phyloP scores from a whole-genome alignment of 306 rosid genomes.

The Vigna hirtella region DNA sequence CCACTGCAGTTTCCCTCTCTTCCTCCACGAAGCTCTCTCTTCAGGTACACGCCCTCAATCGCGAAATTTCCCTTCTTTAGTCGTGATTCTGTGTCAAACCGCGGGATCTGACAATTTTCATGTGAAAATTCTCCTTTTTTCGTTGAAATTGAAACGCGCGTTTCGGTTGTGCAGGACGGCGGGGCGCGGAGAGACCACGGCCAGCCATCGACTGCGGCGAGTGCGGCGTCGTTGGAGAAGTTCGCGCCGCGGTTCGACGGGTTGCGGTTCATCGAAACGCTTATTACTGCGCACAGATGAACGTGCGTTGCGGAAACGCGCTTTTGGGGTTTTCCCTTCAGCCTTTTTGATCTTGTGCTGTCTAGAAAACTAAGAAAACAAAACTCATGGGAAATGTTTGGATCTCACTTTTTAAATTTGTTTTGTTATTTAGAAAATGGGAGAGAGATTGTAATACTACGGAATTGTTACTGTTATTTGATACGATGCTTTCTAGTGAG shows the following conservation, averaged over 20 bases:
- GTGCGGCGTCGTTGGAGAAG: constrained; percentile 53
- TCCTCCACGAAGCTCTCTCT: constrained; percentile 36
- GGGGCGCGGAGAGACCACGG: constrained; percentile 3
- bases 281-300: constrained; percentile 92
- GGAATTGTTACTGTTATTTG: constrained; percentile 24
- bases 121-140: background rate
- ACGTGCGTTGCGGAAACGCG: constrained; percentile 6
- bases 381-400: constrained; percentile 29
- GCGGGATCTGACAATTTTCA: constrained; percentile 21
- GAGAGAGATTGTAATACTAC: constrained; percentile 42
- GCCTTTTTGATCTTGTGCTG: background rate
- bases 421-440: background rate
- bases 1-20: constrained; percentile 49
- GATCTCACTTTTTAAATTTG: background rate
- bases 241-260: constrained; percentile 92
- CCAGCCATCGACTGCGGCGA: constrained; percentile 18
- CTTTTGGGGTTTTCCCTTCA: background rate
- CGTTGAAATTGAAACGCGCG: background rate
- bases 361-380: background rate
- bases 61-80: background rate
- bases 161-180: constrained; percentile 40
- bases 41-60: constrained; percentile 39
- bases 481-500: background rate
- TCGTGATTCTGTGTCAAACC: background rate
- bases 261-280: constrained; percentile 85